Base-by-base conservation (phyloP, 2,329 filamentous ascomycete genomes). In the Geosmithia flava region DNA sequence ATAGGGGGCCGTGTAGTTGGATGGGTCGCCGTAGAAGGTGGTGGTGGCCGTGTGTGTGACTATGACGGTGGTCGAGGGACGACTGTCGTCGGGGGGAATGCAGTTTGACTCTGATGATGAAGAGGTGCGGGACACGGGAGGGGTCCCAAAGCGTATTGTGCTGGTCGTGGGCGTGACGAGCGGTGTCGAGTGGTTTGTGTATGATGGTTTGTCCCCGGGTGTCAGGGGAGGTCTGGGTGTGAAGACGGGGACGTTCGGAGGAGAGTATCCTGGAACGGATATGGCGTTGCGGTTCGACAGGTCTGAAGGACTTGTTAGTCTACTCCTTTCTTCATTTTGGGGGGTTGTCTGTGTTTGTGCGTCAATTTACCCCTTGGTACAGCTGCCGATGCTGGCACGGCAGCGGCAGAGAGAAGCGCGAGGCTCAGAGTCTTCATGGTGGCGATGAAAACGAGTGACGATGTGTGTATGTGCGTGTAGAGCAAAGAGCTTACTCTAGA, bases 21-120 rank as follows among this genome's bases (percentile, higher is more conserved):
- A 59, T 3, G 62, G 64, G 47, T 73, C 64, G 16, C 68, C 71
- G 8, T 57, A 64, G 57, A 74, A 71, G 17, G 74, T 77, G 46
- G 69, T 62, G 1, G 74, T 77, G 20, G 68, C 61, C 3, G 71
- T 74, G 59, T 76, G 66, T 17, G 74, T 57, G 37, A 76, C 62
- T 2, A 66, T 68, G 57, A 67, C 73, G 10, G 66, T 55, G 1
- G 62, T 70, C 4, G 65, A 51, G 7, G 59, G 58, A 43, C 66
- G 62, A 17, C 56, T 50, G 2, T 50, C 49, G 6, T 53, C 47
- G 0, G 62, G 49, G n/a, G 56, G 55, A 13, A 62, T 68, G 52
- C 69, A 70, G 3, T n/a, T 6, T 20, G 23, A 8, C 19, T 23
- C 43, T 6, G 58, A 44, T 5, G 44, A 27, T 7, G 44, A 23